A percentile compares a stretch with the other conserved stretches of the same genome.
phyloP scores from a whole-genome alignment of 2,329 filamentous ascomycete genomes.

The Chalaropsis ovoidea region DNA sequence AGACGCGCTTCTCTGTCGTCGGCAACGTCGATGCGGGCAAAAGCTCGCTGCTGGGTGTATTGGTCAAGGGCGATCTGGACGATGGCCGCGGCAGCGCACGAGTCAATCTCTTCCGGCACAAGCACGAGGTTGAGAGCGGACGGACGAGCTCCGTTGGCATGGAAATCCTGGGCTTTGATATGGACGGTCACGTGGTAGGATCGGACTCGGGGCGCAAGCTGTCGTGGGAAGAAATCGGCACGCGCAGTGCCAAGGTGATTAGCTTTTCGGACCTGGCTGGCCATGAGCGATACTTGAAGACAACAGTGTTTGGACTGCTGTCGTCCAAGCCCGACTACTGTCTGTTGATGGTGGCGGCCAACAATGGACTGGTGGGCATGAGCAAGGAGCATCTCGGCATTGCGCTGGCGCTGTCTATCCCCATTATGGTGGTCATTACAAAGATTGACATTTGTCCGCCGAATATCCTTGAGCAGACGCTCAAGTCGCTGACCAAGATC shows the following conservation, averaged over 20 bases:
- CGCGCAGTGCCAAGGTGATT: slow-evolving; percentile 90
- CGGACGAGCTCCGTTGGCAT: slow-evolving; percentile 93
- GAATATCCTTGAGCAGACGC: slow-evolving; percentile 86
- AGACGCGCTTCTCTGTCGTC: slow-evolving; percentile 92
- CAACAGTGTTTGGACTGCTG: slow-evolving; percentile 88
- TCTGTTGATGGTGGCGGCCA: slow-evolving; percentile 93
- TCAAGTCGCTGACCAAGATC: slow-evolving; percentile 83
- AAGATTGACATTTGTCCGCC: slow-evolving; percentile 98
- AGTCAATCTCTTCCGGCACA: slow-evolving; percentile 92
- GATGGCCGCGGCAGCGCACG: slow-evolving; percentile 89
- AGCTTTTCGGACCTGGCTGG: slow-evolving; percentile 92
- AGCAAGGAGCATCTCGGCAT: slow-evolving; percentile 96
- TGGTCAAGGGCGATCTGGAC: slow-evolving; percentile 91
- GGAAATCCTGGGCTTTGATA: slow-evolving; percentile 98
- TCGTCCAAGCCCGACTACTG: slow-evolving; percentile 97
- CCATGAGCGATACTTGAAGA: slow-evolving; percentile 88
- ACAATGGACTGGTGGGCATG: slow-evolving; percentile 96
- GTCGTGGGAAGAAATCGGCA: slow-evolving; percentile 96
- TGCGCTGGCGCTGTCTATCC: slow-evolving; percentile 85
- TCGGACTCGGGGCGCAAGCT: slow-evolving; percentile 75
- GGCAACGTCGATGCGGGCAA: slow-evolving; percentile 97
- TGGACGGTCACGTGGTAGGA: slow-evolving; percentile 67
- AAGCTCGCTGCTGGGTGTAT: slow-evolving; percentile 86
- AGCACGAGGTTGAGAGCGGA: slow-evolving; percentile 93
- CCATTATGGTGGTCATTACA: slow-evolving; percentile 94